Evolutionary conservation across 2,329 filamentous ascomycete species (phyloP).

Genomic region (Phialophora expanda): DNA sequence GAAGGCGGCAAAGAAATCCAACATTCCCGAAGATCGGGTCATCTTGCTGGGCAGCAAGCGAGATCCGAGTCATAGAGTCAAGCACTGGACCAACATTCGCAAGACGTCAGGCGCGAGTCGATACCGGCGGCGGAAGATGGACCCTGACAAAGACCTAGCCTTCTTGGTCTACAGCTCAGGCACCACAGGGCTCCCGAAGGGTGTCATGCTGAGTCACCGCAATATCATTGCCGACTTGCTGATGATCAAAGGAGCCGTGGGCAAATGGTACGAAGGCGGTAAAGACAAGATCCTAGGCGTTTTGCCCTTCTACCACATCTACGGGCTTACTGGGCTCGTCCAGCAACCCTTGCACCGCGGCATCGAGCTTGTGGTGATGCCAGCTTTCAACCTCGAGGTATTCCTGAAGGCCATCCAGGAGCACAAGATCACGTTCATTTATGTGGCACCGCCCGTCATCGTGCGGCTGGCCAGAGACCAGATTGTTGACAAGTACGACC

Average conservation of each 20-base stretch:
- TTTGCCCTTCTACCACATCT: slow-evolving; percentile 90
- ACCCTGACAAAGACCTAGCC: slow-evolving; percentile 74
- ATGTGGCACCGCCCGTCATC: slow-evolving; percentile 83
- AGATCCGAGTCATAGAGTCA: slow-evolving; percentile 64
- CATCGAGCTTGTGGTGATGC: slow-evolving; percentile 71
- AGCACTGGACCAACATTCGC: slow-evolving; percentile 76
- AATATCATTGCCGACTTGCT: slow-evolving; percentile 80
- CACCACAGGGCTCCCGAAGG: slow-evolving; percentile 90
- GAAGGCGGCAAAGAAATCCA: slow-evolving; percentile 71
- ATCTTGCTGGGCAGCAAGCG: slow-evolving; percentile 76
- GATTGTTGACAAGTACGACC: slow-evolving; percentile 76
- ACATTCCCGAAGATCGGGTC: slow-evolving; percentile 73
- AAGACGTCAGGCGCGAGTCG: slow-evolving; percentile 66
- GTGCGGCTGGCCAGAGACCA: slow-evolving; percentile 81
- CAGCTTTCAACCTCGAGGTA: slow-evolving; percentile 79
- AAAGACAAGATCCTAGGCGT: slow-evolving; percentile 78
- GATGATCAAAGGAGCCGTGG: slow-evolving; percentile 61
- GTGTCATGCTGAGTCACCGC: slow-evolving; percentile 81
- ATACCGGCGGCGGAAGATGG: slow-evolving; percentile 65
- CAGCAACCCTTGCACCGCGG: slow-evolving; percentile 72
- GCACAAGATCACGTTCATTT: slow-evolving; percentile 75
- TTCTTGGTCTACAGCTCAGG: slow-evolving; percentile 89
- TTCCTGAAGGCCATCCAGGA: slow-evolving; percentile 79
- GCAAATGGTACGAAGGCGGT: slow-evolving; percentile 57
- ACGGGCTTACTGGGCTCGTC: slow-evolving; percentile 76